Base-by-base conservation (phyloP, 441 rosid genomes). In the Geranium incanum region DNA sequence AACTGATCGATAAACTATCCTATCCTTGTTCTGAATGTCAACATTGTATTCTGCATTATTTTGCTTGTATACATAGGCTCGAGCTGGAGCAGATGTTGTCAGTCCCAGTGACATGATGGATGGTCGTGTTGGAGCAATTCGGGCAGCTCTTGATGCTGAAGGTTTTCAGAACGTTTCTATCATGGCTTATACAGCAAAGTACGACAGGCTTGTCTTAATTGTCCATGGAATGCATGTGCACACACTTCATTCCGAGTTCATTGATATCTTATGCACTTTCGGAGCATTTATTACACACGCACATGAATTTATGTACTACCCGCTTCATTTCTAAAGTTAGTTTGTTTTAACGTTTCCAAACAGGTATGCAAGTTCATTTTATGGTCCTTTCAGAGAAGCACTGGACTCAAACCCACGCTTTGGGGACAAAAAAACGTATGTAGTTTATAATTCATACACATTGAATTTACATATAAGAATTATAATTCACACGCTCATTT, bases 81-180 rank as follows among this genome's bases (percentile, higher is more conserved):
- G 88, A 74, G 97, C 99, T 78, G 99, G 99, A 74, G 99, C 99
- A 15, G 99, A 94, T 83, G 97, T 94, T 76, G 91, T 94, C 55
- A 90, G 97, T 82, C 99, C 99, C 3, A 94, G 99, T 81, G 99
- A 94, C 80, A 94, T 94, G 99, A 94, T 94, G 99, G 99, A 94
- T 81, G 99, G 97, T 6, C 97, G 99, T 66, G 90, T 92, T 1
- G 96, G 96, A 65, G 97, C 99, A 13, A 84, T 94, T 48, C 89
- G 99, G 43, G 77, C 85, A 71, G 97, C 99, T 75, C 97, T 92
- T 72, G 99, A 94, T 80, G 86, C 89, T 48, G 97, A 88, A 83
- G 99, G 99, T 69, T 94, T 90, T 81, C 86, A 89, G 63, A 83
- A 94, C 77, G 99, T 94, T 70, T 89, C 97, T 64, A 94, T 94